Evolutionary conservation across 2,329 filamentous ascomycete genomes (phyloP).

Genomic region (Raffaelea arxii): DNA sequence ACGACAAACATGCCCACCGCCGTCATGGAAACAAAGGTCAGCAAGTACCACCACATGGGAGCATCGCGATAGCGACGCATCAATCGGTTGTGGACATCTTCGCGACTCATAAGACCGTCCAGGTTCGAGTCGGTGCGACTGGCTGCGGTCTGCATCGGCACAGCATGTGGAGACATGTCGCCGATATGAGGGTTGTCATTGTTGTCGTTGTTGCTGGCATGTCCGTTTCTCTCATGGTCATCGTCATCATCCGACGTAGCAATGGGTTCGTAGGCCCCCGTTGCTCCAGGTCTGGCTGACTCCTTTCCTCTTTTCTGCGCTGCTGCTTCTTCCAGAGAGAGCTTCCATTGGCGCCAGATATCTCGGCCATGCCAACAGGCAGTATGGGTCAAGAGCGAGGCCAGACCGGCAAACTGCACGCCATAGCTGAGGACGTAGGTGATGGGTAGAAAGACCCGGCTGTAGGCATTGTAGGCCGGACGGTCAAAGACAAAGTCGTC

Average conservation of each 20-base stretch:
- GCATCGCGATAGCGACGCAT: slow-evolving; percentile 79
- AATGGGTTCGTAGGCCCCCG: slow-evolving; percentile 9
- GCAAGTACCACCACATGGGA: slow-evolving; percentile 70
- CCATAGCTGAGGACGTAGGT: slow-evolving; percentile 83
- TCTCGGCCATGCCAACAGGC: slow-evolving; percentile 77
- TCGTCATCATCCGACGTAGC: neutral
- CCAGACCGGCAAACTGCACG: slow-evolving; percentile 74
- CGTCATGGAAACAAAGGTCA: slow-evolving; percentile 66
- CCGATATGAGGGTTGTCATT: slow-evolving; percentile 4
- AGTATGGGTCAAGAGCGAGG: slow-evolving; percentile 72
- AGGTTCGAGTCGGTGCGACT: slow-evolving; percentile 17
- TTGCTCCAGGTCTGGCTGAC: neutral
- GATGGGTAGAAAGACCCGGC: slow-evolving; percentile 74
- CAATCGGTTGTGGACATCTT: slow-evolving; percentile 76
- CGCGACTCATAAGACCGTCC: slow-evolving; percentile 53
- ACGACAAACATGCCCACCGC: slow-evolving; percentile 75
- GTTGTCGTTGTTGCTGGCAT: neutral
- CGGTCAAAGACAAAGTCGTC: slow-evolving; percentile 68
- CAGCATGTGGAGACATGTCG: slow-evolving; percentile 4
- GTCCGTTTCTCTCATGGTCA: neutral
- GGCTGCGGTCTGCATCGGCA: slow-evolving; percentile 7
- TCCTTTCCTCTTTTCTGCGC: slow-evolving; percentile 23
- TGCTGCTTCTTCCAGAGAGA: slow-evolving; percentile 54
- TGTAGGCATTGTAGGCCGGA: slow-evolving; percentile 70
- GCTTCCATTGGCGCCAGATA: slow-evolving; percentile 67